Conservation (phyloP, 169 alveolate genomes). For the Neospora caninum region DNA sequence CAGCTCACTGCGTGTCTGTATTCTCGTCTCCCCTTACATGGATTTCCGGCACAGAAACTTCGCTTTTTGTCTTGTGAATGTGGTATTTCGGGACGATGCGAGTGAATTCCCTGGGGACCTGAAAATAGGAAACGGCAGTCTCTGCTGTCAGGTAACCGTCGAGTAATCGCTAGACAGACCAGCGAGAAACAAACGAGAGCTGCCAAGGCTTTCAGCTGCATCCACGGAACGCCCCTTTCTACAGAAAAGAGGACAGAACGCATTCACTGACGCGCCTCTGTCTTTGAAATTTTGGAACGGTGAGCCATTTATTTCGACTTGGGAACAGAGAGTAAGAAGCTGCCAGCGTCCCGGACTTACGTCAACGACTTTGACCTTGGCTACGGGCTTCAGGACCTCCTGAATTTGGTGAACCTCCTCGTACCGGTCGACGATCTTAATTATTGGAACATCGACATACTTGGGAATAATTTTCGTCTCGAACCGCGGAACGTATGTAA, state of each 20-base stretch:
- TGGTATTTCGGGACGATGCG: conserved; percentile 12
- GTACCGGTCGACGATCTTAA: conserved; percentile 50
- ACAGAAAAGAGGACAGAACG: too few species aligned
- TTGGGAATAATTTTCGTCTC: conserved; percentile 48
- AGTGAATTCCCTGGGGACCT: conserved; percentile 11
- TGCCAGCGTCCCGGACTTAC: background rate
- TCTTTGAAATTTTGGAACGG: too few species aligned
- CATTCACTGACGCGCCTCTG: too few species aligned
- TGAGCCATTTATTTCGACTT: too few species aligned
- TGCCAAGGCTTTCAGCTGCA: too few species aligned
- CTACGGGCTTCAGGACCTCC: conserved; percentile 43
- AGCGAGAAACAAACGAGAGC: too few species aligned
- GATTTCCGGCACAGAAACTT: conserved; percentile 6
- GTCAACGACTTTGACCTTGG: conserved; percentile 30
- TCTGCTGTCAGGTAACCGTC: background rate
- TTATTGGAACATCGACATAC: conserved; percentile 52
- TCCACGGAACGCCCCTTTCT: too few species aligned
- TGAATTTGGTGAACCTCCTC: conserved; percentile 47
- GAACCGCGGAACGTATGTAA: conserved; percentile 43
- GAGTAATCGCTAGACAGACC: too few species aligned
- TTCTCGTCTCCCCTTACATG: background rate
- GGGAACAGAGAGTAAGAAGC: too few species aligned
- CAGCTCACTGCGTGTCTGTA: too few species aligned
- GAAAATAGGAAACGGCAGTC: background rate
- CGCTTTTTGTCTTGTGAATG: conserved; percentile 4